Percentiles rank a stretch among this genome's conserved stretches.
Conservation (phyloP, 2,329 filamentous ascomycete species). For the Fusarium sublunatum region DNA sequence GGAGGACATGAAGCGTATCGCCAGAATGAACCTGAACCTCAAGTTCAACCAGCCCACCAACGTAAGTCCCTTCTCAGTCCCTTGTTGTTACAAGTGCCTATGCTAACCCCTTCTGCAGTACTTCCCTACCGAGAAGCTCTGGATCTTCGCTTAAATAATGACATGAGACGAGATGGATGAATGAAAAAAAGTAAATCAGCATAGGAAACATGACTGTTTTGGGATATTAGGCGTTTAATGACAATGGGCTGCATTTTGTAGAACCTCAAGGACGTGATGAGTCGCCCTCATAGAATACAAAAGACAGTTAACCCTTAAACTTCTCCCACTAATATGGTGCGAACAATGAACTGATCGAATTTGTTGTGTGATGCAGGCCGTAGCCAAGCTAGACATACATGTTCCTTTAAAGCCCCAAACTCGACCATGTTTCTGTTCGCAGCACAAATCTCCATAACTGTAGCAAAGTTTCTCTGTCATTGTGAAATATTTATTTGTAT, state of each 20-base stretch:
- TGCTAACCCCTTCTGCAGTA: constrained; percentile 55
- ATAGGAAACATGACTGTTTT: constrained; percentile 38
- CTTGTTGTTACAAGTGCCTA: background rate
- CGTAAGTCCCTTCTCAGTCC: constrained; percentile 58
- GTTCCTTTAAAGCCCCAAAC: background rate
- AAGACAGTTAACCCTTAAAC: constrained; percentile 34
- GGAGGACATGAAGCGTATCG: constrained; percentile 75
- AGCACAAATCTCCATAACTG: constrained; percentile 5
- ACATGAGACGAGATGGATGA: constrained; percentile 28
- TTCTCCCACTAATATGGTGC: background rate
- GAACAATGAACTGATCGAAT: background rate
- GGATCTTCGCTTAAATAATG: constrained; percentile 64
- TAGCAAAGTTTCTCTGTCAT: constrained; percentile 15
- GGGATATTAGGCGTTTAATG: constrained; percentile 46
- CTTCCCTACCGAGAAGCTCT: constrained; percentile 66
- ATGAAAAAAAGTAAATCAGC: constrained; percentile 30
- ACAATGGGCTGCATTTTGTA: constrained; percentile 42
- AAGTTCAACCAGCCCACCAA: constrained; percentile 82
- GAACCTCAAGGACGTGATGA: constrained; percentile 36
- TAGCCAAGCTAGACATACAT: background rate
- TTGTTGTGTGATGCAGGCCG: background rate
- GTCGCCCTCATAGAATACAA: constrained; percentile 43
- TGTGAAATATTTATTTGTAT: constrained; percentile 14
- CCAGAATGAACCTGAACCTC: constrained; percentile 71
- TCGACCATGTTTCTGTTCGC: background rate